phyloP scores from a whole-genome alignment of 768 basidiomycete species.

The Tulasnella sp. region DNA sequence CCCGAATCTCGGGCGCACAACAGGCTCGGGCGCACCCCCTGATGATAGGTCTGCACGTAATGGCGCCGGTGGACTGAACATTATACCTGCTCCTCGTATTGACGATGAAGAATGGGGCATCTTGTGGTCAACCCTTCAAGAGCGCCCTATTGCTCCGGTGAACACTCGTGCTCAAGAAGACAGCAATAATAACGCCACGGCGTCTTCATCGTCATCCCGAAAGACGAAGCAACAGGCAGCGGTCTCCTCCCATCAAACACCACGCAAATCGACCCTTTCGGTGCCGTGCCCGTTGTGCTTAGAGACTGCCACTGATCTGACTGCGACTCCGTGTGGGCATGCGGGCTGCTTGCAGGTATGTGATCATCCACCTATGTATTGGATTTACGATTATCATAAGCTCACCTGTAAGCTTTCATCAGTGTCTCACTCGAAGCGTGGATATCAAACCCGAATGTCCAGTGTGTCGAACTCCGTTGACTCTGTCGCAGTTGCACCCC shows the following conservation, averaged over 20 bases:
- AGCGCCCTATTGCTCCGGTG: background rate
- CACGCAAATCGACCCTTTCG: background rate
- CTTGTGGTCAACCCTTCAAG: background rate
- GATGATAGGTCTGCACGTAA: too few species aligned
- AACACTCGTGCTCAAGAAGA: background rate
- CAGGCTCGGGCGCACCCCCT: too few species aligned
- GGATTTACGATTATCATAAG: background rate
- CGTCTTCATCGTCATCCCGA: background rate
- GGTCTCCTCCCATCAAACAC: background rate
- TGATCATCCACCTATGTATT: background rate
- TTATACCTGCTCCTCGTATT: background rate
- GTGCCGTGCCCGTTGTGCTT: background rate
- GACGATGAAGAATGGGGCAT: too few species aligned
- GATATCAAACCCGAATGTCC: conserved; percentile 3
- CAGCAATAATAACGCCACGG: background rate
- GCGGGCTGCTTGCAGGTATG: background rate
- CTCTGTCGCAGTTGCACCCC: background rate
- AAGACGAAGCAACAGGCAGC: background rate
- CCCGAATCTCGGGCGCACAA: too few species aligned
- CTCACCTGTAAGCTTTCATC: background rate
- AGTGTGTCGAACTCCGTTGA: background rate
- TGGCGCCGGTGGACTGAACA: background rate
- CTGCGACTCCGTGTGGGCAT: background rate
- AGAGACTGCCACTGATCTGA: background rate
- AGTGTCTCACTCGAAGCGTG: background rate